phyloP scores from a whole-genome alignment of 331 rosid genomes.

The Quercus phellos region DNA sequence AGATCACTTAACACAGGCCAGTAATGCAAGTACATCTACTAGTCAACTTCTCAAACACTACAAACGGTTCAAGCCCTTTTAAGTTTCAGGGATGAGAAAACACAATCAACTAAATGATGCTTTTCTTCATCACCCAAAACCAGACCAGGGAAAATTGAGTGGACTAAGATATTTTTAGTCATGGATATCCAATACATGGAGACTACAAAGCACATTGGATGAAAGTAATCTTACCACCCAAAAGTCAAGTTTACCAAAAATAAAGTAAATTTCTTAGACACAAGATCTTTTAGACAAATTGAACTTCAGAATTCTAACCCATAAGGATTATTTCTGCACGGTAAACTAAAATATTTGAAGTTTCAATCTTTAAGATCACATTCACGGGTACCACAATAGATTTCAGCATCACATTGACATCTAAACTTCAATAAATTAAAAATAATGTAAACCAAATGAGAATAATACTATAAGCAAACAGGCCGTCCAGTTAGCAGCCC shows the following conservation, averaged over 20 bases:
- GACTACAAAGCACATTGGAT: too few relatives aligned
- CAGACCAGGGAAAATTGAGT: too few relatives aligned
- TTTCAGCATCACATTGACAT: background rate
- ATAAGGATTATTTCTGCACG: background rate
- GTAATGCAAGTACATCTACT: too few relatives aligned
- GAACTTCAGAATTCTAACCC: background rate
- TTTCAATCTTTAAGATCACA: background rate
- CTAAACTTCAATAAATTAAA: background rate
- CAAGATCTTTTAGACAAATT: background rate
- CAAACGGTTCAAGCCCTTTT: too few relatives aligned
- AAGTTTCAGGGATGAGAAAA: too few relatives aligned
- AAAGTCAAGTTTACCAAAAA: background rate
- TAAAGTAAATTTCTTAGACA: background rate
- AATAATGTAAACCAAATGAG: background rate
- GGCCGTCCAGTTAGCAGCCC: constrained; percentile 56
- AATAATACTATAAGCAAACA: constrained; percentile 10
- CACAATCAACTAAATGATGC: too few relatives aligned
- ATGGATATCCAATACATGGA: too few relatives aligned
- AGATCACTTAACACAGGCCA: background rate
- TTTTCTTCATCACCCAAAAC: too few relatives aligned
- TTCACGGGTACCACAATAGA: background rate
- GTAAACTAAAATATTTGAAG: background rate
- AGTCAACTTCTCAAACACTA: too few relatives aligned
- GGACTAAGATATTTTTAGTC: too few relatives aligned
- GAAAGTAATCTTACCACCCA: too few relatives aligned